These are phyloP conservation scores for Lentinula lateritia DNA, from an alignment of 768 basidiomycete genomes.

Conservation along the genomic window DNA sequence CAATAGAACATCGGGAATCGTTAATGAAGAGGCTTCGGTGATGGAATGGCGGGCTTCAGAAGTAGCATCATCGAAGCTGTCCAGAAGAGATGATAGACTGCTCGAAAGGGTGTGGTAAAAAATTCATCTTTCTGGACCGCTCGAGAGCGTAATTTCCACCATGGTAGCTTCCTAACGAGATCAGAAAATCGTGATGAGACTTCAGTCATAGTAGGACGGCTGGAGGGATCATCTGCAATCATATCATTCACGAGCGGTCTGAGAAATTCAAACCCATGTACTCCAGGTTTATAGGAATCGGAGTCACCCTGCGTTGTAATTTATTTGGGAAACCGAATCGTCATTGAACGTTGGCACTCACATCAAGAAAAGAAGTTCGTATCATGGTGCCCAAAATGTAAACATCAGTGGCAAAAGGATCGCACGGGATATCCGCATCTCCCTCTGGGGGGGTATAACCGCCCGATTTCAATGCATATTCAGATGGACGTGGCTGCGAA, in stretches of 20 bases:
- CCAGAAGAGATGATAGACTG: neutral
- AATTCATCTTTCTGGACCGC: neutral
- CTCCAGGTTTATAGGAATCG: neutral
- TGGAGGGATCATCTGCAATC: neutral
- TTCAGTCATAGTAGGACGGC: conserved; percentile 11
- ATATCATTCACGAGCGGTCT: conserved; percentile 8
- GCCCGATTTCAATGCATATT: conserved; percentile 29
- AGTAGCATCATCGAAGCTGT: neutral
- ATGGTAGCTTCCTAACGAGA: neutral
- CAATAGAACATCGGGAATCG: neutral
- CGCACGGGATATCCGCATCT: conserved; percentile 12
- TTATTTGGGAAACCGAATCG: neutral
- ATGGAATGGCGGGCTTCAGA: neutral
- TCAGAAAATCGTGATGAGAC: conserved; percentile 8
- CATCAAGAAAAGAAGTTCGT: conserved; percentile 7
- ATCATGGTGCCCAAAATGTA: conserved; percentile 38
- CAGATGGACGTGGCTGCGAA: conserved; percentile 16
- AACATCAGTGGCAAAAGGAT: conserved; percentile 40
- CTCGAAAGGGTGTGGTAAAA: neutral
- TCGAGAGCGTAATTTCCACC: conserved; percentile 4
- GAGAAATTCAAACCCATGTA: conserved; percentile 8
- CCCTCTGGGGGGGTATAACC: conserved; percentile 38
- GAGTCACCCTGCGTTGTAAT: neutral
- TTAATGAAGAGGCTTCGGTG: neutral
- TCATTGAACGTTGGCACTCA: neutral